These are phyloP conservation scores for Polyplosphaeria fusca DNA, from an alignment of 495 filamentous ascomycete genomes.

Conservation along the genomic window DNA sequence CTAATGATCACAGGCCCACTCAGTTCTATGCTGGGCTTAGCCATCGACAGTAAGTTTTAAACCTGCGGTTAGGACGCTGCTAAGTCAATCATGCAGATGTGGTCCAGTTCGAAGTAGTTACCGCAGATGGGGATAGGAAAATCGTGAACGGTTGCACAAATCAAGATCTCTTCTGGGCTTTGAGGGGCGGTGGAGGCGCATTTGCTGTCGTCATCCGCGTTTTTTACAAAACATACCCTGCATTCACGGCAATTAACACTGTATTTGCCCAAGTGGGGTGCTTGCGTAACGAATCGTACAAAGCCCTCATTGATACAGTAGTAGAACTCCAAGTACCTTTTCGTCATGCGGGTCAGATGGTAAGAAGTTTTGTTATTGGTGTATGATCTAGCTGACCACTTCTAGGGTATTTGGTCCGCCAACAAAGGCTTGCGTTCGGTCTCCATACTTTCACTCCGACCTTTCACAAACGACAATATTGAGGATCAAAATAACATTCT, in stretches of 20 bases:
- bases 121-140: background rate
- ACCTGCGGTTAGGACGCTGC: background rate
- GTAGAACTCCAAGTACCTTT: background rate
- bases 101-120: conserved; percentile 1
- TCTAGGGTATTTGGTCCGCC: background rate
- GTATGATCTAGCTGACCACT: background rate
- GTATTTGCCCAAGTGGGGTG: background rate
- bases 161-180: conserved; percentile 9
- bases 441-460: background rate
- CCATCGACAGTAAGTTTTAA: background rate
- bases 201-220: conserved; percentile 4
- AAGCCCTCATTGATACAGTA: background rate
- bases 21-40: background rate
- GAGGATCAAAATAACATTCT: background rate
- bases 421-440: background rate
- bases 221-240: background rate
- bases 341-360: background rate
- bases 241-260: background rate
- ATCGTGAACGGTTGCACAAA: background rate
- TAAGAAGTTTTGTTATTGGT: background rate
- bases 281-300: background rate
- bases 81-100: background rate
- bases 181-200: conserved; percentile 1
- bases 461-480: background rate
- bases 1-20: background rate